Evolutionary conservation across 2,329 filamentous ascomycete genomes (phyloP).

Genomic region (Curvularia sp.): DNA sequence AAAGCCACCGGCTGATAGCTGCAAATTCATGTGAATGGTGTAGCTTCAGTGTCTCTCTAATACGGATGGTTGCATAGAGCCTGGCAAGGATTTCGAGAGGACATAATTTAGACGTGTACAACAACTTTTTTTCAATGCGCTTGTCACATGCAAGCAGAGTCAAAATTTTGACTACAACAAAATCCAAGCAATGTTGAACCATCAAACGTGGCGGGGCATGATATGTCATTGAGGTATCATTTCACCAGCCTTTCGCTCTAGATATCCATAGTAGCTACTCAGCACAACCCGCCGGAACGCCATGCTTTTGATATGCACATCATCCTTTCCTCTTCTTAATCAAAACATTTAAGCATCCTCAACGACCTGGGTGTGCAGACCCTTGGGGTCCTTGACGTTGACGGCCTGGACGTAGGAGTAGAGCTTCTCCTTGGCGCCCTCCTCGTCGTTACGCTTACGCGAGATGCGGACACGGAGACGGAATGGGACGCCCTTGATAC

Average conservation of each 20-base stretch:
- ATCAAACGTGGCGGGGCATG: slow-evolving; percentile 40
- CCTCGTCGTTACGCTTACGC: slow-evolving; percentile 99
- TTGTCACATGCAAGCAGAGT: not conserved
- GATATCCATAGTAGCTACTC: slow-evolving; percentile 41
- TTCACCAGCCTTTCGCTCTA: slow-evolving; percentile 46
- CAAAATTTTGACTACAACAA: not conserved
- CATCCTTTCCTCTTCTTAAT: slow-evolving; percentile 22
- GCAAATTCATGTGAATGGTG: not conserved
- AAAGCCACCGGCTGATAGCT: not conserved
- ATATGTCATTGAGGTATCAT: slow-evolving; percentile 48
- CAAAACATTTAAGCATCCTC: slow-evolving; percentile 63
- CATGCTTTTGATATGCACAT: slow-evolving; percentile 46
- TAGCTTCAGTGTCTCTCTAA: not conserved
- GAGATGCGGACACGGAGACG: slow-evolving; percentile 97
- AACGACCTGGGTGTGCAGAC: slow-evolving; percentile 90
- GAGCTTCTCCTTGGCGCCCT: slow-evolving; percentile 98
- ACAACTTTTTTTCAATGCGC: not conserved
- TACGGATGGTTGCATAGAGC: not conserved
- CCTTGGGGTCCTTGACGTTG: slow-evolving; percentile 99
- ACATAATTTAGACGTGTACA: not conserved
- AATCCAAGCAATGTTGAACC: slow-evolving; percentile 5
- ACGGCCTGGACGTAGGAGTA: slow-evolving; percentile 99
- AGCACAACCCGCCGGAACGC: slow-evolving; percentile 47
- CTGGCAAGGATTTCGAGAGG: not conserved
- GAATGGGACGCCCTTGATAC: slow-evolving; percentile 98